Evolutionary conservation across 148 eudicot genomes (phyloP), one percentile per base, ranked within the genome.

Genomic region (Beta vulgaris): DNA sequence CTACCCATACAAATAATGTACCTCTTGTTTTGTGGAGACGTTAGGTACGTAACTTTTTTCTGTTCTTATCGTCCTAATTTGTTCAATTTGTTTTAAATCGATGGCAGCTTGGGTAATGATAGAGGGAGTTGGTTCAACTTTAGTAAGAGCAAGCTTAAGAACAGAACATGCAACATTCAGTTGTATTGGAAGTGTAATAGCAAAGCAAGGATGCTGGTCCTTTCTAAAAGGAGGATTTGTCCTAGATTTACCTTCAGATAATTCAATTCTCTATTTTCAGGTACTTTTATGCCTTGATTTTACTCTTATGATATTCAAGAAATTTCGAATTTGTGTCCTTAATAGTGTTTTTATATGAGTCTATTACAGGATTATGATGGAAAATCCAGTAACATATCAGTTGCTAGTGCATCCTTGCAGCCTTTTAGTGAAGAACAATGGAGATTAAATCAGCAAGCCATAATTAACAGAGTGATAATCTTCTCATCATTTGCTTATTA

Each of bases 191-290:
- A 88, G 85, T 18, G 95, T 91, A 29, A 49, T 84, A 8, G 95
- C 97, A 15, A 85, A 79, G 66, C 67, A 66, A 51, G 96, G 97
- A 3, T 95, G 97, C 68, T 95, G 98, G 97, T 92, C 98, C 23
- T 93, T 93, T 77, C 88, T 93, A 62, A 93, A 92, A 76, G 98
- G 98, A 42, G 98, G 98, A 71, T 95, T 95, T 71, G 82, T 83
- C 34, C 32, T 88, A 51, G 74, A 78, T 60, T 88, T 89, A 10
- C 78, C 87, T 36, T 86, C 93, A 18, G 65, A 81, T 29, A 63
- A 68, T 6, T 84, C 93, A 7, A 57, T 79, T 6, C 81, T 95
- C 16, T 83, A 81, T 69, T 79, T 95, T 74, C 87, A 85, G 92
- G 98, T 91, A 85, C 44, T 26, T 39, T 1, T 55, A 2, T 25